Evolutionary conservation across 345 rosid genomes (phyloP).

Genomic region (Syzygium oleosum): DNA sequence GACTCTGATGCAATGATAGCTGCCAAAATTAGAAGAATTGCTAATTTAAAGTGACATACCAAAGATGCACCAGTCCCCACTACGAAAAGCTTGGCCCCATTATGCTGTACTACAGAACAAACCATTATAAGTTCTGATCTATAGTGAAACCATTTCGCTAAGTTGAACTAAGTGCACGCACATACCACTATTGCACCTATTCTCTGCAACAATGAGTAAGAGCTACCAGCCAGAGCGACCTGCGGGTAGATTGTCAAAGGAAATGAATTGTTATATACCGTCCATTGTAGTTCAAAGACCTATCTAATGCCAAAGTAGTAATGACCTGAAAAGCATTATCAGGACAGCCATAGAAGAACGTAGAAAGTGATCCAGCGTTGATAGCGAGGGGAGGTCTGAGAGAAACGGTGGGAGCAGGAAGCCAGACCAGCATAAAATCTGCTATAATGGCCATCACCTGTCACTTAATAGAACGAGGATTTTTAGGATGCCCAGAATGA

Average conservation of each 20-base stretch:
- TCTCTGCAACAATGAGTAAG: conserved; percentile 81
- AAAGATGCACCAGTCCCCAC: conserved; percentile 89
- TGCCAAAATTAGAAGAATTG: neutral
- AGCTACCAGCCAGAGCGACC: conserved; percentile 80
- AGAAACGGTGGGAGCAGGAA: conserved; percentile 96
- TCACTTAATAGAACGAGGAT: neutral
- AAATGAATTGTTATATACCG: neutral
- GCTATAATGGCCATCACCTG: conserved; percentile 98
- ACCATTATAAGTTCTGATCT: neutral
- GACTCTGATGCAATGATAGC: neutral
- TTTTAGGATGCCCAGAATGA: neutral
- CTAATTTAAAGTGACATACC: conserved; percentile 28
- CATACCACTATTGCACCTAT: conserved; percentile 77
- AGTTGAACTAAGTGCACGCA: neutral
- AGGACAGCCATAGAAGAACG: conserved; percentile 84
- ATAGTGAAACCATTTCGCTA: neutral
- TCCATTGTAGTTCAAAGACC: neutral
- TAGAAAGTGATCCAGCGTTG: conserved; percentile 63
- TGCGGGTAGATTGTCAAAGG: conserved; percentile 15
- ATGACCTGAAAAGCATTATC: conserved; percentile 99
- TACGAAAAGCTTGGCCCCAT: conserved; percentile 84
- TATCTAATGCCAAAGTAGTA: no score
- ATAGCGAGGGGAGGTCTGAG: conserved; percentile 62
- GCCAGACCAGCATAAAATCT: conserved; percentile 97
- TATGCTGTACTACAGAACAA: conserved; percentile 52